Conservation (phyloP, 2,329 filamentous ascomycete genomes). For the Aspergillus niger region DNA sequence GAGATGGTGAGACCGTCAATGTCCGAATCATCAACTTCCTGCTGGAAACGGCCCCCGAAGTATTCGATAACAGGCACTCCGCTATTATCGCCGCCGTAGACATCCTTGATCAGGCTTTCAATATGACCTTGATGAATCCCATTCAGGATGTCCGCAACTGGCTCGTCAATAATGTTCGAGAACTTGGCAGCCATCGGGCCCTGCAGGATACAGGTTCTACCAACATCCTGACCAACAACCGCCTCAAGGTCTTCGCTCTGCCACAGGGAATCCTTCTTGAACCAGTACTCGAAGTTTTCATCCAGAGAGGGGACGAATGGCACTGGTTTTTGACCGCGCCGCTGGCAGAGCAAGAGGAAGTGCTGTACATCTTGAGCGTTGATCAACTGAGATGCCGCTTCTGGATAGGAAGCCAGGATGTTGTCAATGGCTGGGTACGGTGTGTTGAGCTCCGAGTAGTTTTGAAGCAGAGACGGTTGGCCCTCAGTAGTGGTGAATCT, state of each 20-base stretch:
- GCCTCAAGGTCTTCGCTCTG: slow-evolving; percentile 97
- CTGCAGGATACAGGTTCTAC: slow-evolving; percentile 92
- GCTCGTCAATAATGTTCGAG: slow-evolving; percentile 86
- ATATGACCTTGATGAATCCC: slow-evolving; percentile 89
- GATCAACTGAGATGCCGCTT: slow-evolving; percentile 87
- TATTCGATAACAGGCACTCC: slow-evolving; percentile 87
- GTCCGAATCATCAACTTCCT: slow-evolving; percentile 70
- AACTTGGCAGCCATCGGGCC: slow-evolving; percentile 91
- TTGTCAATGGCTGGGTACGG: slow-evolving; percentile 77
- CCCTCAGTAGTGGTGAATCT: slow-evolving; percentile 77
- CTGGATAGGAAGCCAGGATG: slow-evolving; percentile 80
- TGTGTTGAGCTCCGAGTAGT: slow-evolving; percentile 80
- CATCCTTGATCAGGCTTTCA: slow-evolving; percentile 71
- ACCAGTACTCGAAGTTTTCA: slow-evolving; percentile 97
- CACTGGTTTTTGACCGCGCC: slow-evolving; percentile 90
- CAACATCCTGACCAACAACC: slow-evolving; percentile 93
- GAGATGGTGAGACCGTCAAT: slow-evolving; percentile 84
- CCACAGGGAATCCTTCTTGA: slow-evolving; percentile 99
- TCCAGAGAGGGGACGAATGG: slow-evolving; percentile 95
- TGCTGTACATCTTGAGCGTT: slow-evolving; percentile 98
- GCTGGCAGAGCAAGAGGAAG: slow-evolving; percentile 89
- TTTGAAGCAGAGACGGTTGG: slow-evolving; percentile 82
- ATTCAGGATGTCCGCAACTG: slow-evolving; percentile 91
- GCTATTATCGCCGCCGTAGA: slow-evolving; percentile 73
- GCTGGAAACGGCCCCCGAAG: slow-evolving; percentile 82